These are phyloP conservation scores for Jasminum sambac DNA, from an alignment of 257 asterid genomes.

Conservation along the genomic window DNA sequence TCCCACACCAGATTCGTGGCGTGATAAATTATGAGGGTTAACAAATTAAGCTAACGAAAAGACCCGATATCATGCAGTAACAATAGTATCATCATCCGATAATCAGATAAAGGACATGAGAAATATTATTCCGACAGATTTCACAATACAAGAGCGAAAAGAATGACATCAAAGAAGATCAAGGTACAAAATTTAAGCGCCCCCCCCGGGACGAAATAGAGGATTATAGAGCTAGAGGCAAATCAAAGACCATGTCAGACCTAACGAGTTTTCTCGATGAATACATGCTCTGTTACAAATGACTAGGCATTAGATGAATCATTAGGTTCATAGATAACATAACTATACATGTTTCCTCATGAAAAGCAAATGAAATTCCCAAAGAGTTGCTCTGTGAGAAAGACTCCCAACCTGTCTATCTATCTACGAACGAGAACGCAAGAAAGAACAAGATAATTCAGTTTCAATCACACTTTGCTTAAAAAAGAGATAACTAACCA, in stretches of 20 bases:
- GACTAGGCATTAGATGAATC: no score
- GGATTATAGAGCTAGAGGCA: no score
- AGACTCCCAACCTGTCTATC: neutral
- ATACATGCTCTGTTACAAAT: neutral
- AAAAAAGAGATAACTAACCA: conserved; percentile 43
- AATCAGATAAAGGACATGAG: no score
- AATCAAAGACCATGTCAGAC: no score
- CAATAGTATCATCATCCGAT: no score
- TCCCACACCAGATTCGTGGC: no score
- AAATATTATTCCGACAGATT: neutral
- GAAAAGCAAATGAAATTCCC: neutral
- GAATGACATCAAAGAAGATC: neutral
- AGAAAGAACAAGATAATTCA: neutral
- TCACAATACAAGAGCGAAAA: neutral
- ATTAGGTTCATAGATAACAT: neutral
- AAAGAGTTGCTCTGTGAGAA: neutral
- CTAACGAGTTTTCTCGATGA: neutral
- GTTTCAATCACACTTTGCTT: neutral
- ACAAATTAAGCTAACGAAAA: no score
- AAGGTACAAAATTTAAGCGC: no score
- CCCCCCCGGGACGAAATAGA: no score
- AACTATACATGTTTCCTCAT: neutral
- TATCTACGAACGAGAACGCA: neutral
- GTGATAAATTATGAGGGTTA: no score
- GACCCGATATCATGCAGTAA: no score